A percentile compares a stretch with the other conserved stretches of the same genome.
These are phyloP conservation scores for Botrytis hyacinthi DNA, from an alignment of 2,329 filamentous ascomycete species.

Conservation along the genomic window DNA sequence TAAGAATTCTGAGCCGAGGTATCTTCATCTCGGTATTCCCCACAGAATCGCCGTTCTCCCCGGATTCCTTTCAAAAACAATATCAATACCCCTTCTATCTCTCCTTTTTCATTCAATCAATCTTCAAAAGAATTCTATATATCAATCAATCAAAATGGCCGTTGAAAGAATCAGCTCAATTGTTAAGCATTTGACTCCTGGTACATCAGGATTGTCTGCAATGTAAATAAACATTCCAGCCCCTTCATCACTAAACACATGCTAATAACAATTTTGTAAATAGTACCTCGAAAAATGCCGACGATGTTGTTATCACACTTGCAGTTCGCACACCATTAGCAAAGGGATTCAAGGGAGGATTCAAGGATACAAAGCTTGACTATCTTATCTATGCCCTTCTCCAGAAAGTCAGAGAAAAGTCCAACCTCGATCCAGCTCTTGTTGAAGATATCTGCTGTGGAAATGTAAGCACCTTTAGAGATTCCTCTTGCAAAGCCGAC, in stretches of 20 bases:
- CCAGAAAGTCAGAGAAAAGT: conserved; percentile 69
- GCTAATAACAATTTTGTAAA: conserved; percentile 30
- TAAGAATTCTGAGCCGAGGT: conserved; percentile 5
- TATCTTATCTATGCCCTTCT: conserved; percentile 80
- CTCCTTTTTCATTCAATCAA: not conserved
- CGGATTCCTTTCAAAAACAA: conserved; percentile 12
- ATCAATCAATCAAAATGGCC: conserved; percentile 57
- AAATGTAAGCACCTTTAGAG: conserved; percentile 60
- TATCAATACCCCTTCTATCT: conserved; percentile 2
- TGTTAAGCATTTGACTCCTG: conserved; percentile 78
- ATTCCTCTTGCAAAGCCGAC: not conserved
- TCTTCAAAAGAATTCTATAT: not conserved
- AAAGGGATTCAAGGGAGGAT: conserved; percentile 86
- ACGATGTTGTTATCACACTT: conserved; percentile 95
- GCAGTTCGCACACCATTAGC: conserved; percentile 84
- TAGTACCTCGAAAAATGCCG: conserved; percentile 87
- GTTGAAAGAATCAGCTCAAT: conserved; percentile 84
- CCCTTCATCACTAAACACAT: conserved; percentile 25
- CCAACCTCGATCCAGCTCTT: conserved; percentile 73
- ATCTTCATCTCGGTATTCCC: conserved; percentile 5
- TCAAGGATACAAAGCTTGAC: conserved; percentile 92
- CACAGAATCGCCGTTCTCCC: not conserved
- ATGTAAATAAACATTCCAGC: conserved; percentile 61
- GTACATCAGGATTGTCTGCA: conserved; percentile 65
- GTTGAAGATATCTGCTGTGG: conserved; percentile 90